Base-by-base conservation (phyloP, 441 rosid genomes). In the Arabidopsis hybrid region DNA sequence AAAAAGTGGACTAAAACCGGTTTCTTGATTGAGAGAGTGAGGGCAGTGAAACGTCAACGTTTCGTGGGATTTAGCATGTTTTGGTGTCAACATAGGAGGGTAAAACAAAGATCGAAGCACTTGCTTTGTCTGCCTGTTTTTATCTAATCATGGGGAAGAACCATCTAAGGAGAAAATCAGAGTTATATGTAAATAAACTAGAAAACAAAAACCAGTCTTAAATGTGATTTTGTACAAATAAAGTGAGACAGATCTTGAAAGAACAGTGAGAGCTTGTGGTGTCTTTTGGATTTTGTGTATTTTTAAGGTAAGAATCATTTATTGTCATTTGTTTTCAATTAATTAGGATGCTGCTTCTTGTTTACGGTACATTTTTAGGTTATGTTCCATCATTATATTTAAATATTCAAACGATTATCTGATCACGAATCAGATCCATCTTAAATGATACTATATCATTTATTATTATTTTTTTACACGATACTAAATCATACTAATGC, bases 111-210 rank as follows among this genome's bases (percentile, higher is more conserved):
- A 64, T 71, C 52, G 72, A 77, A 65, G 76, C 80, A 77, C 76
- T 77, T 65, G 63, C 57, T 65, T 42, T 77, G 76, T 77, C 80
- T 77, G 76, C 63, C 39, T 71, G 29, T 69, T 49, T 70, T 64
- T 10, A 65, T 70, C 67, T 70, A 76, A 64, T 64, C 57, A 70
- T 70, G 75, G 80, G 75, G 76, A 65, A 71, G 50, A 71, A 65
- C 60, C 42, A 76, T 49, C 40, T 1, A 36, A 13, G 50, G 38
- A 3, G 11, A 36, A 7, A 38, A 10, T 12, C 57, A 39, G 36
- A 76, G 16, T 64, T 62, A 53, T 35, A 34, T 42, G n/a, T 12
- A 62, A 11, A 62, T 16, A 10, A 5, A 26, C 1, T 6, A 38
- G n/a, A 57, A 3, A 71, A 26, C 16, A 50, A 58, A 65, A 71